phyloP scores from a whole-genome alignment of 2,329 filamentous ascomycete genomes.

The Lizonia empirigonia region DNA sequence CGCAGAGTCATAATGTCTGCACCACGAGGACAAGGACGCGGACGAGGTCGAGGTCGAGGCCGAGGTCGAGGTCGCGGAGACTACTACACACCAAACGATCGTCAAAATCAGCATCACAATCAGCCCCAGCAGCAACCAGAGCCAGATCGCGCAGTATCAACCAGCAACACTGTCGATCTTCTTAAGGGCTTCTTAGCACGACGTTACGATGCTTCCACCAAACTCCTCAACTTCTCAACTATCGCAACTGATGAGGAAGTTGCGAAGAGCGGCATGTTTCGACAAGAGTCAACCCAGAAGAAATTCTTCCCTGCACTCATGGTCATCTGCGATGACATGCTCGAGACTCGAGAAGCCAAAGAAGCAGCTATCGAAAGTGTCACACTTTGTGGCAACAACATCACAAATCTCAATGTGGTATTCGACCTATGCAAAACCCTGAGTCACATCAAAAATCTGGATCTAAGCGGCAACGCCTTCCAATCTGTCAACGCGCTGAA shows the following conservation, averaged over 20 bases:
- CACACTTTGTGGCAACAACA: conserved; percentile 78
- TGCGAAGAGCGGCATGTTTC: conserved; percentile 75
- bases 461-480: conserved; percentile 84
- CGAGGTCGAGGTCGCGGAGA: conserved; percentile 29
- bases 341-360: conserved; percentile 73
- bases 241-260: conserved; percentile 76
- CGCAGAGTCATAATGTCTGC: conserved; percentile 16
- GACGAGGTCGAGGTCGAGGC: conserved; percentile 23
- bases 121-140: conserved; percentile 81
- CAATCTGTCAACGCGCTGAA: conserved; percentile 69
- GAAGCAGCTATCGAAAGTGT: conserved; percentile 81
- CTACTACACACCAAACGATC: conserved; percentile 22
- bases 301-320: conserved; percentile 95
- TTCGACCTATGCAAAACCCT: conserved; percentile 78
- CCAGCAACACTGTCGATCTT: conserved; percentile 59
- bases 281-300: conserved; percentile 69
- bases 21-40: conserved; percentile 25
- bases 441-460: conserved; percentile 84
- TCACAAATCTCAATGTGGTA: conserved; percentile 73
- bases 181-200: conserved; percentile 73
- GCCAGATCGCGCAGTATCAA: conserved; percentile 46
- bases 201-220: conserved; percentile 73
- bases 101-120: conserved; percentile 31
- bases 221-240: conserved; percentile 81
- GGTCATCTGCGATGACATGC: conserved; percentile 79